These are phyloP conservation scores for Phytopythium helicoides DNA, from an alignment of 352 stramenopile species.

Conservation along the genomic window DNA sequence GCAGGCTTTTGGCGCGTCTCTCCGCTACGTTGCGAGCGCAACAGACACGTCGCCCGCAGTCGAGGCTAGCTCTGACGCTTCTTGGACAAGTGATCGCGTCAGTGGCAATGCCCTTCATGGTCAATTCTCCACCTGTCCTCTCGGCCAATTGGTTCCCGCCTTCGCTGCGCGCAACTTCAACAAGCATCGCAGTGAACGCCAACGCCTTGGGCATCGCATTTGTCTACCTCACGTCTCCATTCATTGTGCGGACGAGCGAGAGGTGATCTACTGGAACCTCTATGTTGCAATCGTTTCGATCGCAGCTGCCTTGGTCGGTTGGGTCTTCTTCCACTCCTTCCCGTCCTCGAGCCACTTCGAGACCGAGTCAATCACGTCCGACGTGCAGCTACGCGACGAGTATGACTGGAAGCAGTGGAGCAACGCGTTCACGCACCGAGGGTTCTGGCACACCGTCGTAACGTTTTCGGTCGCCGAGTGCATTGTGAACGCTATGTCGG, in stretches of 20 bases:
- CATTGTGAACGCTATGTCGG: slow-evolving; percentile 68
- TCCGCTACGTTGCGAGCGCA: slow-evolving; percentile 46
- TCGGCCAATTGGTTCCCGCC: slow-evolving; percentile 75
- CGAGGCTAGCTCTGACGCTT: slow-evolving; percentile 45
- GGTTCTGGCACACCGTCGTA: slow-evolving; percentile 61
- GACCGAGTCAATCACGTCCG: slow-evolving; percentile 43
- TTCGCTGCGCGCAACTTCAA: slow-evolving; percentile 59
- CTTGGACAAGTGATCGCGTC: slow-evolving; percentile 62
- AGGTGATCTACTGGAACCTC: slow-evolving; percentile 45
- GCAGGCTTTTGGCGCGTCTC: slow-evolving; percentile 40
- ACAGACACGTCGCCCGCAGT: slow-evolving; percentile 9
- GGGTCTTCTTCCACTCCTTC: slow-evolving; percentile 45
- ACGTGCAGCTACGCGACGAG: slow-evolving; percentile 58
- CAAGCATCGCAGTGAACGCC: slow-evolving; percentile 70
- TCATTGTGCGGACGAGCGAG: slow-evolving; percentile 37
- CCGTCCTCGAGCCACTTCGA: slow-evolving; percentile 18
- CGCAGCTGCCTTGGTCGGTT: slow-evolving; percentile 13
- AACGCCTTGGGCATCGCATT: slow-evolving; percentile 69
- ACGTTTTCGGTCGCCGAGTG: slow-evolving; percentile 70
- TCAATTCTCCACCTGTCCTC: slow-evolving; percentile 75
- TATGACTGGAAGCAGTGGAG: slow-evolving; percentile 77
- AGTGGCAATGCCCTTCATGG: slow-evolving; percentile 81
- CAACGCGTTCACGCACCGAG: slow-evolving; percentile 53
- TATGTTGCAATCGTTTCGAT: slow-evolving; percentile 31
- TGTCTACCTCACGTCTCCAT: slow-evolving; percentile 51